phyloP scores from a whole-genome alignment of 495 filamentous ascomycete genomes.

The Rusavskia elegans region DNA sequence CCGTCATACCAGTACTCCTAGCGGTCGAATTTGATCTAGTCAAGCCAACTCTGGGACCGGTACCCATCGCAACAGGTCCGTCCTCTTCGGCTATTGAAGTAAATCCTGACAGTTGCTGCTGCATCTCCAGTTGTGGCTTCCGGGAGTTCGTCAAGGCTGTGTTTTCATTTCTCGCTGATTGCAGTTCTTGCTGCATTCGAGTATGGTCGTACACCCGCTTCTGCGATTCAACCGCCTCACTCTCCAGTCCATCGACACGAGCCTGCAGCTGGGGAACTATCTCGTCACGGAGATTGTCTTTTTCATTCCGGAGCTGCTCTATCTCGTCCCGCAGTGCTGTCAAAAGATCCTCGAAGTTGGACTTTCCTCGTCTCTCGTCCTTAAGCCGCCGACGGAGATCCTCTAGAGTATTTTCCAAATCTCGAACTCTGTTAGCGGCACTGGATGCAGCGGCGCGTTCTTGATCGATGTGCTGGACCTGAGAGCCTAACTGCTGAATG shows the following conservation, averaged over 20 bases:
- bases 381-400: slow-evolving; percentile 63
- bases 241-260: slow-evolving; percentile 62
- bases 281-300: slow-evolving; percentile 81
- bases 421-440: slow-evolving; percentile 39
- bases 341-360: slow-evolving; percentile 85
- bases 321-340: slow-evolving; percentile 70
- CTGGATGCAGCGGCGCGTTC: slow-evolving; percentile 10
- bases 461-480: slow-evolving; percentile 42
- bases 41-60: slow-evolving; percentile 29
- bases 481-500: slow-evolving; percentile 62
- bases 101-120: slow-evolving; percentile 35
- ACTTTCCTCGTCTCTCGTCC: slow-evolving; percentile 77
- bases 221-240: slow-evolving; percentile 47
- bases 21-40: slow-evolving; percentile 48
- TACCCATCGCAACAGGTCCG: slow-evolving; percentile 6
- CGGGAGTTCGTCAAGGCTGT: slow-evolving; percentile 37
- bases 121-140: slow-evolving; percentile 34
- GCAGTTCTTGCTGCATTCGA: slow-evolving; percentile 66
- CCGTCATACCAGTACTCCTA: slow-evolving; percentile 23
- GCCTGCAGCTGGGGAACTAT: slow-evolving; percentile 58
- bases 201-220: slow-evolving; percentile 58
- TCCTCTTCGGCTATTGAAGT: slow-evolving; percentile 50
- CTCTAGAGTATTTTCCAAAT: slow-evolving; percentile 67
- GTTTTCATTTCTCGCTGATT: slow-evolving; percentile 50
- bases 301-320: slow-evolving; percentile 67